Conservation (phyloP, 371 early-diverging fungal genomes). For the Mortierella sp. region DNA sequence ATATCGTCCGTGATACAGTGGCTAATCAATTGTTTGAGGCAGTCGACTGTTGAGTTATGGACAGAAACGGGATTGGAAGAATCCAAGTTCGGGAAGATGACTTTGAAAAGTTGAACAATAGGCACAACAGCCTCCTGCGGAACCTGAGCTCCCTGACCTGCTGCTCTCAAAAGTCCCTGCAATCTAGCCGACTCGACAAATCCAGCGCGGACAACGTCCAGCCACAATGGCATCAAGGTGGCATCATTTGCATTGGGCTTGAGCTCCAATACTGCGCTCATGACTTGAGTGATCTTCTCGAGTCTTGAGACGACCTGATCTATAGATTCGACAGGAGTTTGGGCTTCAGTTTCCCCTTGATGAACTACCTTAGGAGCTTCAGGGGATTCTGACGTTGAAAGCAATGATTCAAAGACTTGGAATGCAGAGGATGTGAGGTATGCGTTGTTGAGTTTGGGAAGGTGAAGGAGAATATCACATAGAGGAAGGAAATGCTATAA, state of each 20-base stretch:
- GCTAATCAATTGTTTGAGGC: conserved; percentile 74
- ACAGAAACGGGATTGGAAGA: conserved; percentile 71
- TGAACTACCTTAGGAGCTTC: conserved; percentile 46
- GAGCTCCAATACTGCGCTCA: conserved; percentile 77
- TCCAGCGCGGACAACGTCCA: conserved; percentile 82
- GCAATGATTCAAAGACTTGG: conserved; percentile 81
- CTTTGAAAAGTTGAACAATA: conserved; percentile 68
- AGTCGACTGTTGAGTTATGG: conserved; percentile 69
- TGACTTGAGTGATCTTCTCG: conserved; percentile 51
- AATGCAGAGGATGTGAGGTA: conserved; percentile 87
- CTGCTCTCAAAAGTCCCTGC: conserved; percentile 60
- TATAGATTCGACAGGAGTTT: conserved; percentile 24
- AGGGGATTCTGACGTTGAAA: conserved; percentile 51
- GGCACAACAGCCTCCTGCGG: conserved; percentile 44
- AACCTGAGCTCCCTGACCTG: conserved; percentile 27
- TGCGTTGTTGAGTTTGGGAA: conserved; percentile 88
- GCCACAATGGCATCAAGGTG: conserved; percentile 87
- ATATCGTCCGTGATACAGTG: conserved; percentile 79
- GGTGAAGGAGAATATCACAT: conserved; percentile 80
- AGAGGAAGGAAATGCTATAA: conserved; percentile 70
- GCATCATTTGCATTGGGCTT: conserved; percentile 90
- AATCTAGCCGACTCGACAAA: conserved; percentile 75
- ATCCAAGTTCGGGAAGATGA: conserved; percentile 82
- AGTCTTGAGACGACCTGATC: conserved; percentile 47
- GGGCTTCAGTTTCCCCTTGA: conserved; percentile 25